Base-by-base conservation (phyloP, 345 rosid genomes). In the Cardamine occulta region DNA sequence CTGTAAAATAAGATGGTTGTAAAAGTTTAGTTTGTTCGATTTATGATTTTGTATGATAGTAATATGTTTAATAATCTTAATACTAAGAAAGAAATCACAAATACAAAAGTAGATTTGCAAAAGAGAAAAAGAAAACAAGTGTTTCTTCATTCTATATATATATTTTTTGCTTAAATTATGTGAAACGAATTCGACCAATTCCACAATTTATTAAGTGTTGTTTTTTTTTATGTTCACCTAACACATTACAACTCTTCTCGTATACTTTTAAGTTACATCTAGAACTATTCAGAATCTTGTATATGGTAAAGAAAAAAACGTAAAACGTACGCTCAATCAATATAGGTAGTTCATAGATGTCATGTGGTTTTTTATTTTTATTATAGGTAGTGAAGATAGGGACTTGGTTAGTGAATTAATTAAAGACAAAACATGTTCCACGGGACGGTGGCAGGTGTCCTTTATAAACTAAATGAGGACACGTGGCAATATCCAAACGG, bases 401-500 rank as follows among this genome's bases (percentile, higher is more conserved):
- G 74, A 75, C 55, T 75, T 28, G 44, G 73, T 48, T 14, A 34
- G 49, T 15, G 23, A 65, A 13, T 35, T 74, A 23, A 21, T 14
- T 23, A 26, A 14, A 32, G 5, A 56, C 31, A 57, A 60, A 67
- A 24, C 68, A 59, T 75, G 74, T 39, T 61, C 35, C 45, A 57
- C 45, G 69, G 18, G 54, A 52, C 32, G 12, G 44, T 26, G 67
- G 49, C 66, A 57, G 53, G 39, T 66, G 51, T 45, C 19, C 4
- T 8, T 32, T 11, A 29, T 29, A 15, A 44, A 44, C 0, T 15
- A 23, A 7, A 24, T 32, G 18, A 29, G 4, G 8, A n/a, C 39
- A 68, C 55, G 62, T 75, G 74, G 35, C 61, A 9, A n/a, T 18
- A 76, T 70, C 70, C 7, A 0, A 55, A 55, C 66, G 72, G 59